Base-by-base conservation (phyloP, 2,329 filamentous ascomycete genomes). In the Botrytis elliptica region DNA sequence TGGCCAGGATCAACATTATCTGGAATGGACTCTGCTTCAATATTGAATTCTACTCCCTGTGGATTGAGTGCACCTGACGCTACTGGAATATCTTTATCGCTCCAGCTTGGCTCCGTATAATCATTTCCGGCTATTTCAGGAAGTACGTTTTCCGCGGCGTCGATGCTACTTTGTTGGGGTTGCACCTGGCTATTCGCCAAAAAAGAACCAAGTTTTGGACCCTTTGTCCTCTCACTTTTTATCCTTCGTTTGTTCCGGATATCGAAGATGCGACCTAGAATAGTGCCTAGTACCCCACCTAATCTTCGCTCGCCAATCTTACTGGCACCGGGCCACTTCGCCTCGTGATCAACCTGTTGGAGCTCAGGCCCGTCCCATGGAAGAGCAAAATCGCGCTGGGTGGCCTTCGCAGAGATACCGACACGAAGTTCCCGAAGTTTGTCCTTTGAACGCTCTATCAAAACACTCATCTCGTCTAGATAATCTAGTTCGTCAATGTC, bases 401-500 rank as follows among this genome's bases (percentile, higher is more conserved):
- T 76, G 38, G 84, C 85, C 72, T 83, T 85, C 49, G 84, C 80
- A 8, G 92, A 89, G 72, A 96, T 89, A 9, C 93, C 92, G 8
- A 96, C 87, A 62, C 92, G 87, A 49, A 97, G 85, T 81, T 95
- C 93, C 44, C 88, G 87, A 25, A 96, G 83, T 60, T 86, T 86
- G 75, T 87, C 85, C 74, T 89, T 85, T 20, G 93, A 95, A 38
- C 90, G 88, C 75, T 91, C 91, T 75, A 96, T 89, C 20, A 96
- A 85, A 60, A 93, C 85, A 71, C 91, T 91, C 88, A 96, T 92
- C 82, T 96, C 93, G 79, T 95, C 93, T 55, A 95, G 83, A 81
- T 96, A 96, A 42, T 91, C 88, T n/a, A 93, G 83, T 80, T 95
- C 92, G 79, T 96, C 93, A 74, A 96, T 92, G 77, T 96, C 92